Percentiles rank a stretch among this genome's conserved stretches.
These are phyloP conservation scores for Xylaria sp. DNA, from an alignment of 495 filamentous ascomycete species.

Conservation along the genomic window DNA sequence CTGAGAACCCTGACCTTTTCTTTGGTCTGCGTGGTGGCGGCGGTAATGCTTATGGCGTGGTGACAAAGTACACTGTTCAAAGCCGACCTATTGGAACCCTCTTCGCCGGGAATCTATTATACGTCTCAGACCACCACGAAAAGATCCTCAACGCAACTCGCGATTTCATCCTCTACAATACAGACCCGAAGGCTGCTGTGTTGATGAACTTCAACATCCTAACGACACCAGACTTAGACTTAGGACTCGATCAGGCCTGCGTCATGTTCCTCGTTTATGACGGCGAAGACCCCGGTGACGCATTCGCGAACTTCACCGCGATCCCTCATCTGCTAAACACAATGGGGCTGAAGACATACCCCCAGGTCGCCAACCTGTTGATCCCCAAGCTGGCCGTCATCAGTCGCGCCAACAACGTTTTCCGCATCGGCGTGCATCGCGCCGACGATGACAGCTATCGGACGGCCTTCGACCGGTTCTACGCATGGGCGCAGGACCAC, in stretches of 20 bases:
- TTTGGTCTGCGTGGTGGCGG: conserved; percentile 46
- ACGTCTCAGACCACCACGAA: conserved; percentile 37
- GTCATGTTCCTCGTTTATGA: conserved; percentile 51
- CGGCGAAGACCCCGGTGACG: conserved; percentile 42
- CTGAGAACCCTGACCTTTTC: conserved; percentile 29
- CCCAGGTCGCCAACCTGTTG: conserved; percentile 45
- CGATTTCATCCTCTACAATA: conserved; percentile 45
- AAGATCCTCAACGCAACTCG: conserved; percentile 38
- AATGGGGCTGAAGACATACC: conserved; percentile 39
- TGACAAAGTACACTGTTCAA: conserved; percentile 49
- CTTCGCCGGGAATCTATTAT: conserved; percentile 45
- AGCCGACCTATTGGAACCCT: conserved; percentile 39
- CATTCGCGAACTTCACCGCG: conserved; percentile 42
- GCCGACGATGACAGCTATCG: conserved; percentile 37
- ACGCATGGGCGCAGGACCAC: conserved; percentile 40
- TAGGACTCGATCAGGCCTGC: conserved; percentile 35
- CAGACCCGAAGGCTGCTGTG: conserved; percentile 44
- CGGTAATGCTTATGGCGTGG: conserved; percentile 57
- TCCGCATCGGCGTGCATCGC: conserved; percentile 46
- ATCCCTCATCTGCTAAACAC: conserved; percentile 40
- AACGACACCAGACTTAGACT: conserved; percentile 35
- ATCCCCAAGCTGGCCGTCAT: conserved; percentile 39
- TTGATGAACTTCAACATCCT: conserved; percentile 44
- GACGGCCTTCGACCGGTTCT: conserved; percentile 38
- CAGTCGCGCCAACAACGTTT: conserved; percentile 44